A percentile compares a stretch with the other conserved stretches of the same genome.
phyloP scores from a whole-genome alignment of 441 rosid genomes.

The Heliophila coronopifolia region DNA sequence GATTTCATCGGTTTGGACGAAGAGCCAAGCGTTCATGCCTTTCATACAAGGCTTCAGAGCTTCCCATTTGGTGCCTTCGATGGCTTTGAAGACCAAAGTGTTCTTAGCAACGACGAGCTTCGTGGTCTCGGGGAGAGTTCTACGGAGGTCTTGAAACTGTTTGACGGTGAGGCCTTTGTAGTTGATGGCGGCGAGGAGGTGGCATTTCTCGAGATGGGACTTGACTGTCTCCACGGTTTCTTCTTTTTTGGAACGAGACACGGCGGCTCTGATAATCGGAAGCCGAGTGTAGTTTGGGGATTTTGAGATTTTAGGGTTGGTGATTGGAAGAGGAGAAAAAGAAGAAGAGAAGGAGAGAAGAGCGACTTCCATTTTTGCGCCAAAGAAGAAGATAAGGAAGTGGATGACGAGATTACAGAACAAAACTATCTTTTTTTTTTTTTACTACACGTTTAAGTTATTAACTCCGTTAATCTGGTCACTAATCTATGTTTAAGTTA shows the following conservation, averaged over 20 bases:
- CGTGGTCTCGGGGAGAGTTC: conserved; percentile 57
- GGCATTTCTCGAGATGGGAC: conserved; percentile 67
- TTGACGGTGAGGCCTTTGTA: conserved; percentile 76
- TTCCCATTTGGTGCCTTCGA: conserved; percentile 85
- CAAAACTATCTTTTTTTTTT: too few relatives aligned
- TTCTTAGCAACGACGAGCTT: conserved; percentile 78
- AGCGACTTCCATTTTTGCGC: conserved; percentile 43
- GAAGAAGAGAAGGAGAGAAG: conserved; percentile 49
- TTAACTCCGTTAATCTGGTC: too few relatives aligned
- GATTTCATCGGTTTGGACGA: conserved; percentile 81
- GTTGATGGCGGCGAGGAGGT: conserved; percentile 67
- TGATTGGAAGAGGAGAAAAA: conserved; percentile 32
- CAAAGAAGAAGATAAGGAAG: conserved; percentile 11
- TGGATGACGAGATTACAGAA: too few relatives aligned
- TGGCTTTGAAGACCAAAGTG: conserved; percentile 72
- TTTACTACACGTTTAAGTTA: too few relatives aligned
- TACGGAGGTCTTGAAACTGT: conserved; percentile 72
- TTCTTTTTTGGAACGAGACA: conserved; percentile 65
- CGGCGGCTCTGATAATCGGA: conserved; percentile 48
- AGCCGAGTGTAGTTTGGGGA: conserved; percentile 16
- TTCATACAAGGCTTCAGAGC: conserved; percentile 84
- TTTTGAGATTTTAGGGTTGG: conserved; percentile 32
- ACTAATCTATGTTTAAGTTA: too few relatives aligned
- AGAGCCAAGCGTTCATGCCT: conserved; percentile 94
- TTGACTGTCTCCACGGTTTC: conserved; percentile 64